These are phyloP conservation scores for Eleusine indica DNA, from an alignment of 176 grass and related monocot species.

Conservation along the genomic window DNA sequence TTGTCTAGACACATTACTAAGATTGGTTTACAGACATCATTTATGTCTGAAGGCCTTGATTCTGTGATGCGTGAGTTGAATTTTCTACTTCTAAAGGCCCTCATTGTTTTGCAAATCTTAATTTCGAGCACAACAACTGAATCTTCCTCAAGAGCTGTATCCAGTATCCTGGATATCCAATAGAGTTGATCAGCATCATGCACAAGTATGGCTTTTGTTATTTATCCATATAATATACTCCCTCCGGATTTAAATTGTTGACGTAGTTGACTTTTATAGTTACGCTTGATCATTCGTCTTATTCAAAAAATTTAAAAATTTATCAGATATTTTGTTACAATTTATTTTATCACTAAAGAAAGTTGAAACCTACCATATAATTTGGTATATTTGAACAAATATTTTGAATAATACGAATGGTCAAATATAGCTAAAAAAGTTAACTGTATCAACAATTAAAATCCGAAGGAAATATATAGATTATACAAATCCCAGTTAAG, in stretches of 20 bases:
- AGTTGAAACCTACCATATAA: no score
- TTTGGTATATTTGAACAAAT: no score
- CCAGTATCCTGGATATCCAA: not conserved
- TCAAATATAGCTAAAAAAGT: no score
- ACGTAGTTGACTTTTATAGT: no score
- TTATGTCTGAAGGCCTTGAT: not conserved
- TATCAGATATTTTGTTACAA: no score
- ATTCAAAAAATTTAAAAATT: no score
- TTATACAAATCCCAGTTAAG: not conserved
- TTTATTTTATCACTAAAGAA: no score
- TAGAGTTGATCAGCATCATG: conserved; percentile 5
- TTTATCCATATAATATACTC: not conserved
- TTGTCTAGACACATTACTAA: not conserved
- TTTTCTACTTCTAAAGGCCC: not conserved
- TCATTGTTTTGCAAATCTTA: not conserved
- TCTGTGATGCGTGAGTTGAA: not conserved
- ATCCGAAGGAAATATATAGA: not conserved
- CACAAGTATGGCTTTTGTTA: not conserved
- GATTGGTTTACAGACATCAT: not conserved
- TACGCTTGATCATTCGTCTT: no score
- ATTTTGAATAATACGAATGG: no score
- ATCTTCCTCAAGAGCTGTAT: not conserved
- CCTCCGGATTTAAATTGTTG: no score
- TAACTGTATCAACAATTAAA: no score
- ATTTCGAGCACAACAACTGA: not conserved